These are phyloP conservation scores for Trichoderma polysporum DNA, from an alignment of 2,329 filamentous ascomycete species.

Conservation along the genomic window DNA sequence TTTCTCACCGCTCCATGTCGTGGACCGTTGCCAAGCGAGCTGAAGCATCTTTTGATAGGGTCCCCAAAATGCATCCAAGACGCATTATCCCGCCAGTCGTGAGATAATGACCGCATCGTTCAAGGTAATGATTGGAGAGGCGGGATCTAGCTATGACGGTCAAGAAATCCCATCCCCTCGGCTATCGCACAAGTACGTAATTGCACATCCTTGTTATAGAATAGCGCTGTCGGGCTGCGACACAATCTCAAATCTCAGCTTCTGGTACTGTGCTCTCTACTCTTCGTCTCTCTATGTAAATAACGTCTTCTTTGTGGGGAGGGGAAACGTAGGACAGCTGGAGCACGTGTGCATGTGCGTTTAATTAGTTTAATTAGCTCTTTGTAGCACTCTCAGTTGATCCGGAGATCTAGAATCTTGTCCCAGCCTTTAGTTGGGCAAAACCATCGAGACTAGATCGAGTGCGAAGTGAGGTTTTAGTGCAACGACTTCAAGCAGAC, in stretches of 20 bases:
- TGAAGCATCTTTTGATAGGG: constrained; percentile 17
- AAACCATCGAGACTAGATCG: background rate
- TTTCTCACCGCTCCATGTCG: constrained; percentile 19
- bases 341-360: constrained; percentile 8
- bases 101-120: constrained; percentile 14
- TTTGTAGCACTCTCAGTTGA: background rate
- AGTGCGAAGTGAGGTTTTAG: background rate
- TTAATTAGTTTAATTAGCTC: background rate
- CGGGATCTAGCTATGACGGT: background rate
- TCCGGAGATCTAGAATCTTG: constrained; percentile 2
- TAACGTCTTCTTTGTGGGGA: background rate
- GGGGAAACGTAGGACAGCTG: constrained; percentile 1
- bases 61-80: background rate
- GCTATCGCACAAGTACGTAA: constrained; percentile 17
- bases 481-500: too few relatives aligned
- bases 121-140: background rate
- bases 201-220: background rate
- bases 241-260: constrained; percentile 8
- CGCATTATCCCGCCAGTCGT: constrained; percentile 3
- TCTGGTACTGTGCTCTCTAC: background rate
- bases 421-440: background rate
- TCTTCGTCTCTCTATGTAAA: background rate
- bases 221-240: background rate
- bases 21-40: constrained; percentile 20
- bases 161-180: constrained; percentile 5